Conservation (phyloP, 2,329 filamentous ascomycete species). For the Trichophyton simii region DNA sequence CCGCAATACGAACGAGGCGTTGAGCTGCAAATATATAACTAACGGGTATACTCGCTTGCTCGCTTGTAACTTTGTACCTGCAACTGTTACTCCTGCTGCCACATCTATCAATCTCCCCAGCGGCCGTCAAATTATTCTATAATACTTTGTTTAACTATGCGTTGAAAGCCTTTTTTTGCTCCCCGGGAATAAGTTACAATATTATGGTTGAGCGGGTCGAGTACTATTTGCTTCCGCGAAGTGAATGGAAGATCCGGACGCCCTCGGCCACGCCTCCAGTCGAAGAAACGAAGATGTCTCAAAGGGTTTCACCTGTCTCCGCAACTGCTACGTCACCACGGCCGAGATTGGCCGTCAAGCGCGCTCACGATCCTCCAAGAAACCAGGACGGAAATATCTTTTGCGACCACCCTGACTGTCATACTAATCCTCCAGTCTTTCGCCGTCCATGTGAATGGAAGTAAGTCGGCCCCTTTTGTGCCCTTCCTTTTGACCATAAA, state of each 20-base stretch:
- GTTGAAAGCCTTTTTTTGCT: not conserved
- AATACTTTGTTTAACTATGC: not conserved
- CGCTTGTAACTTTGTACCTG: not conserved
- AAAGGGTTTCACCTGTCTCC: not conserved
- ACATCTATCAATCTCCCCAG: not conserved
- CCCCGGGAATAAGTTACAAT: not conserved
- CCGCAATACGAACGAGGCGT: not conserved
- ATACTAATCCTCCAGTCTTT: slow-evolving; percentile 53
- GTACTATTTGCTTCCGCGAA: not conserved
- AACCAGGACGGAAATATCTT: slow-evolving; percentile 63
- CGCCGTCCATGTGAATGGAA: slow-evolving; percentile 85
- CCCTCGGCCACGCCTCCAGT: not conserved
- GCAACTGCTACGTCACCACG: slow-evolving; percentile 12
- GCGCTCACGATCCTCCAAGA: slow-evolving; percentile 42
- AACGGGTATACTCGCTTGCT: not conserved
- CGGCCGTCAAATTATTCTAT: not conserved
- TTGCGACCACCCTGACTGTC: slow-evolving; percentile 60
- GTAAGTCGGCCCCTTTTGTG: slow-evolving; percentile 43
- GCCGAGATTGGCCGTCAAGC: slow-evolving; percentile 31
- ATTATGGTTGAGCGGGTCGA: not conserved
- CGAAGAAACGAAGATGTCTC: not conserved
- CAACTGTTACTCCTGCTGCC: not conserved
- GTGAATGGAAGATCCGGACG: not conserved
- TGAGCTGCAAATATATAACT: not conserved
- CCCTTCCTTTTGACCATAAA: not conserved